Evolutionary conservation across 1,139 yeast genomes (phyloP).

Genomic region (Candida albicans): DNA sequence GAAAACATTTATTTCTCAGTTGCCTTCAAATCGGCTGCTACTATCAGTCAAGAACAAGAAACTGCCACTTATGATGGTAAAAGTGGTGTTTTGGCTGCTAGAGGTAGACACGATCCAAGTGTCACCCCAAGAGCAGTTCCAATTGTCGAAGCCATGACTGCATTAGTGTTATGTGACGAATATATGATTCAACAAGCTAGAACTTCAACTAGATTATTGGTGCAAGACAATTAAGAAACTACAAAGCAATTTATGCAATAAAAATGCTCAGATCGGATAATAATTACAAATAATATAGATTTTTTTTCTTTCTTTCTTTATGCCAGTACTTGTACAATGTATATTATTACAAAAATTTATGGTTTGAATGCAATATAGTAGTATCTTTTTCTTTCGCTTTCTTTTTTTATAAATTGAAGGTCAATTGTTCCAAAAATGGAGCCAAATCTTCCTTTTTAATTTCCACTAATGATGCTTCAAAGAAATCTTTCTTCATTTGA

Average conservation of each 20-base stretch:
- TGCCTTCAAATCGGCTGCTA: conserved; percentile 97
- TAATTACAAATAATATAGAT: not conserved
- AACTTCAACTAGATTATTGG: conserved; percentile 41
- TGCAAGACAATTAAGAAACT: conserved; percentile 4
- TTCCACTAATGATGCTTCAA: conserved; percentile 92
- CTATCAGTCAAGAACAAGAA: conserved; percentile 88
- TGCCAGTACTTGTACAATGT: not conserved
- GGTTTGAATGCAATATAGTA: not conserved
- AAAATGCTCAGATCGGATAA: not conserved
- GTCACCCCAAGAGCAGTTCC: conserved; percentile 99
- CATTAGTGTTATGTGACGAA: conserved; percentile 86
- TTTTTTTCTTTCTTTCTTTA: not conserved
- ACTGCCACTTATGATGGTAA: conserved; percentile 88
- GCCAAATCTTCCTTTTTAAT: conserved; percentile 83
- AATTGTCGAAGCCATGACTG: conserved; percentile 97
- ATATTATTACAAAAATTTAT: not conserved
- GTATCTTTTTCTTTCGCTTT: conserved; percentile 35
- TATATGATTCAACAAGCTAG: conserved; percentile 84
- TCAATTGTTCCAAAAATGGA: conserved; percentile 79
- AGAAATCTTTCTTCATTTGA: conserved; percentile 86
- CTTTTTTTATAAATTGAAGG: conserved; percentile 22
- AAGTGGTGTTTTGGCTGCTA: conserved; percentile 85
- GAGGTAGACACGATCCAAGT: conserved; percentile 98
- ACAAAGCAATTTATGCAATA: not conserved
- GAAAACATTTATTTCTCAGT: conserved; percentile 92